A percentile compares a stretch with the other conserved stretches of the same genome.
Conservation (phyloP, 129 eudicot genomes). For the Flaveria trinervia region DNA sequence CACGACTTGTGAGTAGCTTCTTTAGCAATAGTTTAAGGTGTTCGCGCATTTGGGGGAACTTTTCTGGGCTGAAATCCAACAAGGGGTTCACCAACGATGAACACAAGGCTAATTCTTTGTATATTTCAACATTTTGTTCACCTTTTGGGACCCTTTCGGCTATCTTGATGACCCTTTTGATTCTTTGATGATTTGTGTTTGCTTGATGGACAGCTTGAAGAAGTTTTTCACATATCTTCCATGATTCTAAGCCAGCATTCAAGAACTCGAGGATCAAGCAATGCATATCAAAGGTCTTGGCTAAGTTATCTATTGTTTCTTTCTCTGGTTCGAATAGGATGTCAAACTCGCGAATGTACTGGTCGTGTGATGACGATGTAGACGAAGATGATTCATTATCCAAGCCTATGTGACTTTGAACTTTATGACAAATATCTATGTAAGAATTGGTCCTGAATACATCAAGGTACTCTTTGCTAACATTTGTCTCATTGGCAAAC, state of each 20-base stretch:
- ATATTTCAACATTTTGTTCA: constrained; percentile 16
- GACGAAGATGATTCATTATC: background rate
- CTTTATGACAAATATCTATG: constrained; percentile 53
- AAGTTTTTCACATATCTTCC: constrained; percentile 49
- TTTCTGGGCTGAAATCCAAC: constrained; percentile 19
- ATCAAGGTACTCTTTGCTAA: constrained; percentile 61
- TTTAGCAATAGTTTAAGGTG: constrained; percentile 34
- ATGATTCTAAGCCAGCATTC: constrained; percentile 50
- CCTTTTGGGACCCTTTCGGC: constrained; percentile 24
- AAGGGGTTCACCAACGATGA: constrained; percentile 49
- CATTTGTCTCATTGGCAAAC: constrained; percentile 44
- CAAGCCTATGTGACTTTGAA: constrained; percentile 44
- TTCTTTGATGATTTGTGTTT: constrained; percentile 36
- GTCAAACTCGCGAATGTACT: constrained; percentile 35
- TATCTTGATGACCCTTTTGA: constrained; percentile 37
- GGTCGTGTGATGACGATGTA: constrained; percentile 26
- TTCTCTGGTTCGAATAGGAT: constrained; percentile 45
- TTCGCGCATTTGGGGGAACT: constrained; percentile 40
- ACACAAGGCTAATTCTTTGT: constrained; percentile 42
- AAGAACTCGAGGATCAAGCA: constrained; percentile 52
- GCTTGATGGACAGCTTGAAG: constrained; percentile 53
- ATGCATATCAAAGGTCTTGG: constrained; percentile 37
- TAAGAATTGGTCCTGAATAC: constrained; percentile 78
- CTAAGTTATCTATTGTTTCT: constrained; percentile 44
- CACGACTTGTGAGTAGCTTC: constrained; percentile 35